Conservation (phyloP, 768 basidiomycete genomes). For the Gautieria morchelliformis region DNA sequence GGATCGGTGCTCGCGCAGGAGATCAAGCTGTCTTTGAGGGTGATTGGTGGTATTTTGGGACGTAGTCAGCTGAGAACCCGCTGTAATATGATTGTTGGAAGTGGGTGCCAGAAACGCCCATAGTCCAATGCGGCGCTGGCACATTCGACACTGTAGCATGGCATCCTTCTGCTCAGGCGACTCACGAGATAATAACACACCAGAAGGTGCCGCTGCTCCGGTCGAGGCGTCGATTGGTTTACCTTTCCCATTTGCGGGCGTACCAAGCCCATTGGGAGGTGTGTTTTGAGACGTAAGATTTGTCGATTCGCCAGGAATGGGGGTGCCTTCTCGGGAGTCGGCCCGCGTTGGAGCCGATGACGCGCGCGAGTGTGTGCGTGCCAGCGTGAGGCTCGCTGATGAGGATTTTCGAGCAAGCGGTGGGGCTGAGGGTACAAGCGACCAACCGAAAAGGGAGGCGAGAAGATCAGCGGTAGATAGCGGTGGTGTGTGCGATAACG, state of each 20-base stretch:
- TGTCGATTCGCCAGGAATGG: not conserved
- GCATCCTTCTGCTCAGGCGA: constrained; percentile 32
- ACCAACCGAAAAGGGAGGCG: constrained; percentile 42
- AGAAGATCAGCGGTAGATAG: constrained; percentile 32
- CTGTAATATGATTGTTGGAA: constrained; percentile 3
- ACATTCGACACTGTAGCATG: constrained; percentile 56
- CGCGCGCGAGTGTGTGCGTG: constrained; percentile 24
- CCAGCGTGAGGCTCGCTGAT: constrained; percentile 17
- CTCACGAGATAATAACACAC: not conserved
- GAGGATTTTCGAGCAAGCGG: constrained; percentile 10
- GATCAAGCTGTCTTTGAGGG: constrained; percentile 48
- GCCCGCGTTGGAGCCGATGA: constrained; percentile 18
- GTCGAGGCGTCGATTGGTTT: not conserved
- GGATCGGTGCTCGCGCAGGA: constrained; percentile 73
- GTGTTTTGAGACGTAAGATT: constrained; percentile 11
- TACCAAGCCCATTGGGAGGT: not conserved
- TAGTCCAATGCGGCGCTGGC: constrained; percentile 70
- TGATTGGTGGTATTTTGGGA: constrained; percentile 22
- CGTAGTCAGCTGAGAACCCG: constrained; percentile 5
- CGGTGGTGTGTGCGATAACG: constrained; percentile 3
- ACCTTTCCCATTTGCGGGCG: not conserved
- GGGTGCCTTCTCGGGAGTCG: not conserved
- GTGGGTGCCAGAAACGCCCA: constrained; percentile 52
- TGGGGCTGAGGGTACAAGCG: constrained; percentile 22
- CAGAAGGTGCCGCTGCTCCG: not conserved